phyloP scores from a whole-genome alignment of 371 early-diverging fungal species.

The Syncephalis fuscata region DNA sequence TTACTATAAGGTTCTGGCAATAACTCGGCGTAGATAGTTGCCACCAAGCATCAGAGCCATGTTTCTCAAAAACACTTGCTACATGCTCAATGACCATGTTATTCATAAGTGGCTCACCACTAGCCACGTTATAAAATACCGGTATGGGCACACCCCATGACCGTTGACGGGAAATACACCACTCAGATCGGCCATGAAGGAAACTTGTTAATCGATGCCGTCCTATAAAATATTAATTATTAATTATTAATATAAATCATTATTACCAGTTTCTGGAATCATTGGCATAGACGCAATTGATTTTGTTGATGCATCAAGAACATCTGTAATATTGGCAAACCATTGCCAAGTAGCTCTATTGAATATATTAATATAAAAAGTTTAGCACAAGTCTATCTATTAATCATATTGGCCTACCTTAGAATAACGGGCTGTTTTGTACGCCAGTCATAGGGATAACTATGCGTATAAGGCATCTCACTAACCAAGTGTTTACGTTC shows the following conservation, averaged over 20 bases:
- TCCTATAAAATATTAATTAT: neutral
- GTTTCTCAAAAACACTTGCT: conserved; percentile 30
- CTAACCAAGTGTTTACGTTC: conserved; percentile 15
- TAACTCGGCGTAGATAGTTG: conserved; percentile 41
- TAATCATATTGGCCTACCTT: conserved; percentile 18
- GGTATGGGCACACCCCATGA: conserved; percentile 76
- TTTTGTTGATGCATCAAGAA: conserved; percentile 38
- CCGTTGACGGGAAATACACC: conserved; percentile 90
- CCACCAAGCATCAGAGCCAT: conserved; percentile 74
- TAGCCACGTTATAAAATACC: conserved; percentile 49
- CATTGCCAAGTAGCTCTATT: conserved; percentile 72
- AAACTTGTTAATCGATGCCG: conserved; percentile 36
- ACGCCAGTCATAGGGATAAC: conserved; percentile 87
- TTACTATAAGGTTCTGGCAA: conserved; percentile 45
- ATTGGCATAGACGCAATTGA: conserved; percentile 33
- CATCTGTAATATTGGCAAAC: conserved; percentile 57
- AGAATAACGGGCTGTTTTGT: conserved; percentile 76
- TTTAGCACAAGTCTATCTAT: neutral
- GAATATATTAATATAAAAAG: neutral
- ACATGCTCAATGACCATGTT: conserved; percentile 47
- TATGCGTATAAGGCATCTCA: conserved; percentile 36
- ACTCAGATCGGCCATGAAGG: conserved; percentile 52
- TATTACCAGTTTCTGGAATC: conserved; percentile 40
- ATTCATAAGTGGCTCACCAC: conserved; percentile 47
- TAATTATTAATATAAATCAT: neutral